Percentiles rank a stretch among this genome's conserved stretches.
These are phyloP conservation scores for Lecanicillium sp. DNA, from an alignment of 2,329 filamentous ascomycete genomes.

Conservation along the genomic window DNA sequence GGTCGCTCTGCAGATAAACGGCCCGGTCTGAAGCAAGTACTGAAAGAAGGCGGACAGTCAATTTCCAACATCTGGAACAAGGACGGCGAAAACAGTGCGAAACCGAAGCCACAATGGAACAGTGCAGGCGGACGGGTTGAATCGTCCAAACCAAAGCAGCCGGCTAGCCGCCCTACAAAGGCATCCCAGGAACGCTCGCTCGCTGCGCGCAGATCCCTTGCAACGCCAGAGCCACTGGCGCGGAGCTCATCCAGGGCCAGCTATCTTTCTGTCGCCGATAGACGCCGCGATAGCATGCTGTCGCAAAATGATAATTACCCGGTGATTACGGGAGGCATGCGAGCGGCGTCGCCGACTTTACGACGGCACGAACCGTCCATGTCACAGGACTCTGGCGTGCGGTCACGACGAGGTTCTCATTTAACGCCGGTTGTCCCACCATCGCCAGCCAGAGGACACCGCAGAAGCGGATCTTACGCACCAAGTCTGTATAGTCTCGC, in stretches of 20 bases:
- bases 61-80: conserved; percentile 45
- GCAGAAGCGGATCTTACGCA: conserved; percentile 26
- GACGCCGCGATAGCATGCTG: conserved; percentile 46
- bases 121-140: conserved; percentile 13
- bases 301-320: conserved; percentile 53
- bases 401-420: conserved; percentile 19
- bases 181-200: conserved; percentile 5
- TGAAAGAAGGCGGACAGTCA: conserved; percentile 44
- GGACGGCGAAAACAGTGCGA: conserved; percentile 29
- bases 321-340: conserved; percentile 39
- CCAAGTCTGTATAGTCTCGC: conserved; percentile 57
- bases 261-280: conserved; percentile 46
- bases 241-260: conserved; percentile 41
- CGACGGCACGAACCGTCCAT: conserved; percentile 21
- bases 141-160: conserved; percentile 14
- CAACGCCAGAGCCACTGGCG: conserved; percentile 25
- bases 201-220: conserved; percentile 7
- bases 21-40: conserved; percentile 40
- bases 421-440: conserved; percentile 10
- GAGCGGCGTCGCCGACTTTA: conserved; percentile 39
- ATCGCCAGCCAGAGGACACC: conserved; percentile 15
- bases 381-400: not conserved
- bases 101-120: conserved; percentile 23
- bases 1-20: conserved; percentile 36
- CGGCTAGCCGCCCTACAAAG: conserved; percentile 10